These are phyloP conservation scores for Lepidium campestre DNA, from an alignment of 441 rosid species.

Conservation along the genomic window DNA sequence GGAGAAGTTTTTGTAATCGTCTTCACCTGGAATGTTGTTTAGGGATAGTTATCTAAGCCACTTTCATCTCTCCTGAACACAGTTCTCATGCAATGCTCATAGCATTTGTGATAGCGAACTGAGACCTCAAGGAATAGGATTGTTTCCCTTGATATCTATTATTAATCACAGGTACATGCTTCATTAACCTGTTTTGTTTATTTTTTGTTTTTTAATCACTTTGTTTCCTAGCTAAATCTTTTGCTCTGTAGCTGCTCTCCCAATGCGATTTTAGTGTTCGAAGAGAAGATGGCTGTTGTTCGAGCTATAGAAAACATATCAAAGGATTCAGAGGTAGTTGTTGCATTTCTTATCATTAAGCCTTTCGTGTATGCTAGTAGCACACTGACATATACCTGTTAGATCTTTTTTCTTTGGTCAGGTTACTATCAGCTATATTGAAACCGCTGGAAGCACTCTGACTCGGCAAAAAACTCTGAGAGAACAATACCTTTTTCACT, in stretches of 20 bases:
- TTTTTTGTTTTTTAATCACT: slow-evolving; percentile 7
- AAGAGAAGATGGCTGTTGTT: slow-evolving; percentile 72
- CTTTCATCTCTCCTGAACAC: slow-evolving; percentile 27
- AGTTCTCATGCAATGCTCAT: slow-evolving; percentile 98
- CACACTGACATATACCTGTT: slow-evolving; percentile 23
- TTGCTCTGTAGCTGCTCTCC: slow-evolving; percentile 75
- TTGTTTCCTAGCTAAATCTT: slow-evolving; percentile 19
- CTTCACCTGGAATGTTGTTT: slow-evolving; percentile 1
- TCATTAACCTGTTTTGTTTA: background rate
- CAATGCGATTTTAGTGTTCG: slow-evolving; percentile 77
- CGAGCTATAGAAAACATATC: slow-evolving; percentile 67
- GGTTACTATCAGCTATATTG: slow-evolving; percentile 87
- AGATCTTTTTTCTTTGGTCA: slow-evolving; percentile 19
- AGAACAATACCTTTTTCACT: slow-evolving; percentile 85
- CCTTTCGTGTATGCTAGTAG: background rate
- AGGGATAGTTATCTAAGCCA: background rate
- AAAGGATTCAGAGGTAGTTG: slow-evolving; percentile 67
- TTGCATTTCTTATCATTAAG: slow-evolving; percentile 1
- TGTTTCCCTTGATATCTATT: slow-evolving; percentile 82
- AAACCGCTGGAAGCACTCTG: slow-evolving; percentile 89
- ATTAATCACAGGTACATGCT: slow-evolving; percentile 81
- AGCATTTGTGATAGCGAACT: slow-evolving; percentile 89
- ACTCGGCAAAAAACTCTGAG: slow-evolving; percentile 81
- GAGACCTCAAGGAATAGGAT: slow-evolving; percentile 91
- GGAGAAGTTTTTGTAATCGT: background rate